A percentile compares a stretch with the other conserved stretches of the same genome.
Conservation (phyloP, 768 basidiomycete genomes). For the Auriscalpium orientale region DNA sequence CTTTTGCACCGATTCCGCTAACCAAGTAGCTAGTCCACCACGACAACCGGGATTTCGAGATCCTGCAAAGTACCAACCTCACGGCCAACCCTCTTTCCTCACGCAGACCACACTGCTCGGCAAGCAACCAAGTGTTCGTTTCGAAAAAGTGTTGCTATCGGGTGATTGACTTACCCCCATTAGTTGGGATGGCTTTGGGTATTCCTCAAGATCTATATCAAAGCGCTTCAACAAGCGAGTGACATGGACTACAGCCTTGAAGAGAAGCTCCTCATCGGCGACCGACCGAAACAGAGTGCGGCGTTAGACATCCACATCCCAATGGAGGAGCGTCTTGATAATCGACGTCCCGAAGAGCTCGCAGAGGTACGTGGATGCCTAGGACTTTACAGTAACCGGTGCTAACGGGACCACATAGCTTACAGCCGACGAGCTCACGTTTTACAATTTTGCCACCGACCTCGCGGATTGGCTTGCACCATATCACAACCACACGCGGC, state of each 20-base stretch:
- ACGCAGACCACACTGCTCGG: slow-evolving; percentile 64
- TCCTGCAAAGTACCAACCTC: slow-evolving; percentile 74
- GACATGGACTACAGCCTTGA: slow-evolving; percentile 77
- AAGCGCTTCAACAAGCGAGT: slow-evolving; percentile 68
- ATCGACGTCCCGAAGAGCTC: slow-evolving; percentile 42
- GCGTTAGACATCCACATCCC: slow-evolving; percentile 43
- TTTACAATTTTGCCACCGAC: slow-evolving; percentile 53
- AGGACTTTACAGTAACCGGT: background rate
- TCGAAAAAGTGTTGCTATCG: background rate
- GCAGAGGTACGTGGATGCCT: slow-evolving; percentile 37
- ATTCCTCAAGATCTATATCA: slow-evolving; percentile 73
- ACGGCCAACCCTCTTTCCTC: slow-evolving; percentile 40
- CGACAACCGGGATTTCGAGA: slow-evolving; percentile 82
- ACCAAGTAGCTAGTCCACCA: slow-evolving; percentile 47
- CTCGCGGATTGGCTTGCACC: slow-evolving; percentile 73
- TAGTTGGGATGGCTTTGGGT: slow-evolving; percentile 67
- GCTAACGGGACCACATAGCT: slow-evolving; percentile 35
- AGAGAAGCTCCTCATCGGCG: slow-evolving; percentile 70
- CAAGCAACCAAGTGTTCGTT: slow-evolving; percentile 53
- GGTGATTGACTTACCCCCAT: background rate
- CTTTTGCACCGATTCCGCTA: too few relatives aligned
- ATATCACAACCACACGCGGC: slow-evolving; percentile 67
- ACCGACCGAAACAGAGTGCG: slow-evolving; percentile 60
- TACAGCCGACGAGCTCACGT: slow-evolving; percentile 51
- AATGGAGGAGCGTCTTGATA: slow-evolving; percentile 50